Evolutionary conservation across 208 protist genomes (phyloP).

Genomic region (Tetramitus jugosus): DNA sequence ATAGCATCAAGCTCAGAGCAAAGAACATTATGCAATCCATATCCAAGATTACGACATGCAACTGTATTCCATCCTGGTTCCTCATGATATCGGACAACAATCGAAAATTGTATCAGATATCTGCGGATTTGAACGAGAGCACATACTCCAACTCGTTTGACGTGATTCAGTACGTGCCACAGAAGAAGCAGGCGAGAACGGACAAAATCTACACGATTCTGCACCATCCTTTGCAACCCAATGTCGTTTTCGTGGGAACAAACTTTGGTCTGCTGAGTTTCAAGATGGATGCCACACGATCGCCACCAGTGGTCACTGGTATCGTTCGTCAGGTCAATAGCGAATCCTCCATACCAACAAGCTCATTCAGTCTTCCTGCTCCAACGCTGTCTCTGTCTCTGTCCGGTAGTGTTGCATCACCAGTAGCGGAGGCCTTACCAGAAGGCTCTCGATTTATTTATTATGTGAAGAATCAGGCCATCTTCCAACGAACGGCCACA

Average conservation of each 20-base stretch:
- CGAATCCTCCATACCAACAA: no score
- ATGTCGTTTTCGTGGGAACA: neutral
- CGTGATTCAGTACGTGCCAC: no score
- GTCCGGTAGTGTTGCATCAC: no score
- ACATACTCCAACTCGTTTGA: no score
- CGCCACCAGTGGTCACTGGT: neutral
- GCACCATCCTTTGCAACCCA: constrained; percentile 3
- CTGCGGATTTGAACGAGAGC: no score
- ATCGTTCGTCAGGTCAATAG: no score
- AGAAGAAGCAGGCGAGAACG: neutral
- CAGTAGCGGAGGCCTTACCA: neutral
- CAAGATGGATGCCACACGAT: neutral
- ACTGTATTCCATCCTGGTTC: neutral
- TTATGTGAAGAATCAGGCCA: neutral
- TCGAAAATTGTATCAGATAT: no score
- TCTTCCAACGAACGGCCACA: neutral
- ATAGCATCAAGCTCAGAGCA: neutral
- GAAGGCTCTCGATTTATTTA: neutral
- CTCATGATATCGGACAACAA: neutral
- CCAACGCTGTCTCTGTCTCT: no score
- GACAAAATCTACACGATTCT: neutral
- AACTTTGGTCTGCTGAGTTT: neutral
- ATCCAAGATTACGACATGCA: neutral
- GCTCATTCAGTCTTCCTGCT: no score
- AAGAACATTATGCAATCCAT: neutral